A percentile compares a stretch with the other conserved stretches of the same genome.
Conservation (phyloP, 2,329 filamentous ascomycete genomes). For the Colletotrichum lini region DNA sequence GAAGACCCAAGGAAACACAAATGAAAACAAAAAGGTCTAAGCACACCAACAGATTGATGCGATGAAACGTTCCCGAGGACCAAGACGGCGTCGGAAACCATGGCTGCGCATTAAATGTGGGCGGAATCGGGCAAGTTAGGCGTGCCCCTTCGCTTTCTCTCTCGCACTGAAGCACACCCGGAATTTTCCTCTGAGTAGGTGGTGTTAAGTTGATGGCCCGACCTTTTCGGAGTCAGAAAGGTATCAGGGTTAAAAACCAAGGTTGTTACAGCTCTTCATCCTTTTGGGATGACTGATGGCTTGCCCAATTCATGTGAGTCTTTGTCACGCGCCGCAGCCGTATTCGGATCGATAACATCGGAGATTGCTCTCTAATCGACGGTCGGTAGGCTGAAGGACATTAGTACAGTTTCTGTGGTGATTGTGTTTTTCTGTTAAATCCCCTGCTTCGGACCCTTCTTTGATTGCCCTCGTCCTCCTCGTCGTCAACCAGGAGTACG, state of each 20-base stretch:
- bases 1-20: background rate
- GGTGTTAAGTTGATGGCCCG: no score
- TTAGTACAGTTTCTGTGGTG: no score
- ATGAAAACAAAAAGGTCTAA: conserved; percentile 1
- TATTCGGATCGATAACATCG: background rate
- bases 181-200: no score
- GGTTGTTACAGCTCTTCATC: background rate
- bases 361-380: no score
- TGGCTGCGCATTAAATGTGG: background rate
- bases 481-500: background rate
- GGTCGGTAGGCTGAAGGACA: no score
- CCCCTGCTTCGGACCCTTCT: background rate
- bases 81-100: background rate
- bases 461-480: background rate
- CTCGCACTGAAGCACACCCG: background rate
- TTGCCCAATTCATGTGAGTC: background rate
- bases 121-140: background rate
- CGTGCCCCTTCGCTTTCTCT: background rate
- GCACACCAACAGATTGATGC: background rate
- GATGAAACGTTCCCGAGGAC: conserved; percentile 16
- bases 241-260: background rate
- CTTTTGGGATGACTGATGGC: background rate
- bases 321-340: background rate
- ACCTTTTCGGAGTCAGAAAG: no score
- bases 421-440: no score